Base-by-base conservation (phyloP, 495 filamentous ascomycete genomes). In the Bacidia gigantensis region DNA sequence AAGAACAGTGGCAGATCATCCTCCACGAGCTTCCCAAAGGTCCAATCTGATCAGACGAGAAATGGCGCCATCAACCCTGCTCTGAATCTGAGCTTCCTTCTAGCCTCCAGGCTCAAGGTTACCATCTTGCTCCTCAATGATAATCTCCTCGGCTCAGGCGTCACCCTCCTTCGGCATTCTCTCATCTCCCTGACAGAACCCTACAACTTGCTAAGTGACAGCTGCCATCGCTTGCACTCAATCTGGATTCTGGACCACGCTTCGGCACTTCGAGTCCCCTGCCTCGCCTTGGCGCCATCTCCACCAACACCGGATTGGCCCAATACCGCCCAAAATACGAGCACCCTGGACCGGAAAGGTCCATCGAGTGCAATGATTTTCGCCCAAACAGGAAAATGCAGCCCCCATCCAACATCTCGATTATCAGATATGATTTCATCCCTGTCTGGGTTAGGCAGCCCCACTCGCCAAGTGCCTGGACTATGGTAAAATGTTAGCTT, bases 61-160 rank as follows among this genome's bases (percentile, higher is more conserved):
- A 39, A 50, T 50, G 47, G 47, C 32, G 47, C 47, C 23, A 50
- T 50, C 32, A 50, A 39, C 47, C 47, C 47, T 50, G 47, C 29
- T 17, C 47, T 47, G 44, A 35, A 50, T 50, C 47, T 39, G 23
- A 35, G n/a, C 17, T 17, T 45, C 5, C 18, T 17, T 45, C 42
- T 7, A 45, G 5, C 42, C 17, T 18, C 5, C n/a, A 45, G 18
- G 29, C 29, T 7, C 14, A 5, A 7, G n/a, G 24, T n/a, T 41
- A 45, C 46, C 46, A 3, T 52, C 41, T 24, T 29, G 35, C 41
- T 53, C n/a, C 21, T 22, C 18, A 24, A 50, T 26, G 14, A 20
- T 35, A 49, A 26, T 25, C 25, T 39, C 7, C 46, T 49, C 22
- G 39, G 21, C 1, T 45, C 11, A 18, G 29, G 7, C 29, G 5